These are phyloP conservation scores for Aspergillus sojae DNA, from an alignment of 2,329 filamentous ascomycete species.

Conservation along the genomic window DNA sequence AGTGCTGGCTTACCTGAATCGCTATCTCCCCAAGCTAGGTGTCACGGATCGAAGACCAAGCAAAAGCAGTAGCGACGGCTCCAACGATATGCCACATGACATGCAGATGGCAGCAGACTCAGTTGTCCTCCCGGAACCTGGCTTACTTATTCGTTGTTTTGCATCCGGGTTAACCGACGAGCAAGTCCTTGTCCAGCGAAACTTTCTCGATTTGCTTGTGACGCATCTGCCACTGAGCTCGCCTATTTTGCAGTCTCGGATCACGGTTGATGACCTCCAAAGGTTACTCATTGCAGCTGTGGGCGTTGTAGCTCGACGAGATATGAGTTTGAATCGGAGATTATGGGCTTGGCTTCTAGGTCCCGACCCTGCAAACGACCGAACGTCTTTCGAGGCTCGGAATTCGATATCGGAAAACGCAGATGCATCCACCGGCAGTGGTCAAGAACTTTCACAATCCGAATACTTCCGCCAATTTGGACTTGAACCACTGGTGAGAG, in stretches of 20 bases:
- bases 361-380: slow-evolving; percentile 59
- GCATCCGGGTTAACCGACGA: slow-evolving; percentile 85
- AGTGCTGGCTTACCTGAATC: slow-evolving; percentile 80
- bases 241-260: slow-evolving; percentile 72
- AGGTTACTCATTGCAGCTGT: slow-evolving; percentile 78
- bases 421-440: slow-evolving; percentile 31
- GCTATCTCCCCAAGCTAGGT: slow-evolving; percentile 74
- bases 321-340: slow-evolving; percentile 94
- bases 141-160: slow-evolving; percentile 86
- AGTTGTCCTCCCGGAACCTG: slow-evolving; percentile 76
- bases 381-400: slow-evolving; percentile 32
- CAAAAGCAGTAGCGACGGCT: slow-evolving; percentile 32
- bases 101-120: slow-evolving; percentile 45
- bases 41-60: slow-evolving; percentile 35
- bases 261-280: slow-evolving; percentile 76
- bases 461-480: slow-evolving; percentile 85
- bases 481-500: slow-evolving; percentile 70
- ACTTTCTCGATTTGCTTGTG: slow-evolving; percentile 89
- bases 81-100: slow-evolving; percentile 26
- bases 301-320: slow-evolving; percentile 83
- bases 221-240: slow-evolving; percentile 86
- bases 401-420: slow-evolving; percentile 31
- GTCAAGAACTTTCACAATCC: slow-evolving; percentile 61
- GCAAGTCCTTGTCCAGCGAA: slow-evolving; percentile 88
- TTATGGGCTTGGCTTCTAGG: slow-evolving; percentile 97